phyloP scores from a whole-genome alignment of 345 rosid genomes.

The Sonneratia alba region DNA sequence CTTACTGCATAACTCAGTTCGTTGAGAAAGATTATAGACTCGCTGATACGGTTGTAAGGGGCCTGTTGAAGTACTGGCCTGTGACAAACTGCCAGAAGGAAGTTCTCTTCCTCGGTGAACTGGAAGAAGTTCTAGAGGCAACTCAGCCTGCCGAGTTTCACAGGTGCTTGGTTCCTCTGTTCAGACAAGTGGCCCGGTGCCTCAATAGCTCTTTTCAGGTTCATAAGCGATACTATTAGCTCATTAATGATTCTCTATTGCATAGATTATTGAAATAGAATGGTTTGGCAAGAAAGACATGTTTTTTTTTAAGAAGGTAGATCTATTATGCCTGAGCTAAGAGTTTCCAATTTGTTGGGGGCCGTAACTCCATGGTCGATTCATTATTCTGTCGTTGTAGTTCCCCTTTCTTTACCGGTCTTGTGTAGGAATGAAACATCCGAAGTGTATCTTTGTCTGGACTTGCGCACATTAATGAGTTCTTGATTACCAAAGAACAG shows the following conservation, averaged over 20 bases:
- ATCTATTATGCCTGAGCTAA: neutral
- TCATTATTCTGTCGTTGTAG: neutral
- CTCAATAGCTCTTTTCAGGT: slow-evolving; percentile 91
- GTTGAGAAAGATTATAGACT: slow-evolving; percentile 93
- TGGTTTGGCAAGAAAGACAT: neutral
- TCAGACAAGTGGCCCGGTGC: slow-evolving; percentile 72
- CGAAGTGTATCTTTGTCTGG: neutral
- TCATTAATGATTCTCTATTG: neutral
- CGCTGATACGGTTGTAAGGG: slow-evolving; percentile 71
- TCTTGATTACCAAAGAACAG: neutral
- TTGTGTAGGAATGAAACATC: neutral
- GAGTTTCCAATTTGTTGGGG: neutral
- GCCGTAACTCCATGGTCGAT: neutral
- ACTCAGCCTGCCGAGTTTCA: slow-evolving; percentile 81
- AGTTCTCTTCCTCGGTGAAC: slow-evolving; percentile 84
- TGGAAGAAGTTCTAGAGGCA: slow-evolving; percentile 87
- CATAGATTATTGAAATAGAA: neutral
- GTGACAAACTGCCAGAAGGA: slow-evolving; percentile 78
- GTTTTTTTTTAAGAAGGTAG: neutral
- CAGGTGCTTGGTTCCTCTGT: slow-evolving; percentile 76
- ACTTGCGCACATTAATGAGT: neutral
- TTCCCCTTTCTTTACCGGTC: neutral
- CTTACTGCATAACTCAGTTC: slow-evolving; percentile 76
- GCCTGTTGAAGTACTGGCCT: slow-evolving; percentile 87
- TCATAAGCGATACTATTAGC: slow-evolving; percentile 9